Conservation (phyloP, 306 rosid genomes). For the Begonia fuchsioides region DNA sequence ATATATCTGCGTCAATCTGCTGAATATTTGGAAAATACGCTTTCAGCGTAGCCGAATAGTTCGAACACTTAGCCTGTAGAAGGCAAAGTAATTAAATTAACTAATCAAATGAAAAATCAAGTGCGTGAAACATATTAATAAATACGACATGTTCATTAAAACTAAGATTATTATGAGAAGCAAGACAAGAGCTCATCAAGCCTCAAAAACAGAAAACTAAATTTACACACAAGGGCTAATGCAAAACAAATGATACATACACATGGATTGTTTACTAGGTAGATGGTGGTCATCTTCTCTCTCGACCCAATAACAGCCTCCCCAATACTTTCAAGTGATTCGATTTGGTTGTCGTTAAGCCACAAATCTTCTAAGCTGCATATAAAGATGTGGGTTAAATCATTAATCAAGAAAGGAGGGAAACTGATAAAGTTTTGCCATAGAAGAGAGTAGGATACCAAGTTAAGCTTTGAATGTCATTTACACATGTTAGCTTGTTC, state of each 20-base stretch:
- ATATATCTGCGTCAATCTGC: constrained; percentile 63
- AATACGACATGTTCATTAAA: neutral
- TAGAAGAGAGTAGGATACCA: constrained; percentile 21
- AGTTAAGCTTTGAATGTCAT: constrained; percentile 46
- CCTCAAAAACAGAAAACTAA: too few relatives aligned
- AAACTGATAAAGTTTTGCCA: neutral
- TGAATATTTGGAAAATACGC: constrained; percentile 51
- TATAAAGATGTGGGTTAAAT: constrained; percentile 9
- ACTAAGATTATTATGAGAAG: too few relatives aligned
- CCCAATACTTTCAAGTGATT: constrained; percentile 43
- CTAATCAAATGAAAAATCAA: constrained; percentile 10
- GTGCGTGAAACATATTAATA: neutral
- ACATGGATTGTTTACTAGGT: constrained; percentile 81
- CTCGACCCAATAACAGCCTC: constrained; percentile 70
- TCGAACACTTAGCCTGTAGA: constrained; percentile 60
- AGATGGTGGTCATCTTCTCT: constrained; percentile 75
- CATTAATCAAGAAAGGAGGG: constrained; percentile 12
- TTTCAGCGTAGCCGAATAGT: constrained; percentile 30
- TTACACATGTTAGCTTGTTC: constrained; percentile 58
- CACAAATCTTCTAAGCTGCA: constrained; percentile 86
- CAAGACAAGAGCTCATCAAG: too few relatives aligned
- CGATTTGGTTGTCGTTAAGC: constrained; percentile 88
- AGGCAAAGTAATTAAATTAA: constrained; percentile 11
- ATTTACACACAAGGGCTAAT: too few relatives aligned
- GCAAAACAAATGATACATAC: constrained; percentile 35